Base-by-base conservation (phyloP, 139 green algal genomes). In the Chlamydomonas sp. region DNA sequence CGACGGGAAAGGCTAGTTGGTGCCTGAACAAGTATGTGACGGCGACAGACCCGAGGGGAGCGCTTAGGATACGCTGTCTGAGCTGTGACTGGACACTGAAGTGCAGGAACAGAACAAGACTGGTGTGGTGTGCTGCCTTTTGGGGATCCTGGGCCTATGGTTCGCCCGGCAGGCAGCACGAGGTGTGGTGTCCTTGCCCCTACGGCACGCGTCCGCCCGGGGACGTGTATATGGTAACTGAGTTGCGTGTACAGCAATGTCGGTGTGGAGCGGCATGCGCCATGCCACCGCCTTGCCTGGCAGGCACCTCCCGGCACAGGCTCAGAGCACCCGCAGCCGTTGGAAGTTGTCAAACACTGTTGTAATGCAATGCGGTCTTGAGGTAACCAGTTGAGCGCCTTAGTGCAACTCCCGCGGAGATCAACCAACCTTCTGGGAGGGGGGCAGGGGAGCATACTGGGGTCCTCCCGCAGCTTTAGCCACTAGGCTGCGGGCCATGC, bases 391-490 rank as follows among this genome's bases (percentile, higher is more conserved):
- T 68, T 68, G 63, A 10, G 7, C 8, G 63, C 8, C 63, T 15
- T 68, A 1, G 7, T 49, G 31, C 31, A 49, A 49, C 8, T 1
- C 8, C 8, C 10, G 63, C 10, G 10, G 63, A 68, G 7, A 68
- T 68, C 8, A 8, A 20, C 62, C 3, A 15, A 83, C 84, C 84
- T 88, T 88, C 49, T 88, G 75, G 10, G 84, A 57, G 3, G 84
- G 84, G 2, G 84, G 84, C 12, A 83, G 20, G 6, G 84, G 84
- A 0, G 75, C 66, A 62, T 88, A 88, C 2, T 12, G 5, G 0
- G 74, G 64, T 1, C 49, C 2, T 1, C 75, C 74, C 9, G 84
- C 84, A 1, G 83, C 83, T 15, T 49, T n/a, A 1, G 64, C 68
- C 31, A 88, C 74, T 2, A 83, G 59, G 3, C 4, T 17, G 15